Evolutionary conservation across 768 basidiomycete genomes (phyloP).

Genomic region (Holtermannia corniformis): DNA sequence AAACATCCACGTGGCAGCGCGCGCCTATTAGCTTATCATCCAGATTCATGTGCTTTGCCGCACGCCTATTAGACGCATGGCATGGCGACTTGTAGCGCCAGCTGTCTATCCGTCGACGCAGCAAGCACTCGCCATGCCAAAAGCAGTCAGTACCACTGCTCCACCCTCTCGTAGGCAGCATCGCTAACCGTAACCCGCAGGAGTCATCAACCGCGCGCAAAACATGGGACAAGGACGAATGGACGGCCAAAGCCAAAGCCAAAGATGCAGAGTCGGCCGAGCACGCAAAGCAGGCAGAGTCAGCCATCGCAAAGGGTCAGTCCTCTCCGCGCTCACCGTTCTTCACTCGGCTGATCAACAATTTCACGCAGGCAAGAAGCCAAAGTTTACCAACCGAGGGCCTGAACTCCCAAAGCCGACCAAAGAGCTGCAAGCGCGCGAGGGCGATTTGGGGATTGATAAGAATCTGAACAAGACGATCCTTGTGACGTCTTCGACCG

Average conservation of each 20-base stretch:
- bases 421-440: constrained; percentile 82
- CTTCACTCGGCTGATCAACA: background rate
- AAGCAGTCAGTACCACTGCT: no score
- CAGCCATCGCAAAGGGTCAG: constrained; percentile 42
- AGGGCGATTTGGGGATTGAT: constrained; percentile 73
- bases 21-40: no score
- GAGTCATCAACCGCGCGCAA: constrained; percentile 46
- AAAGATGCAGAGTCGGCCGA: constrained; percentile 58
- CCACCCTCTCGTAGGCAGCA: no score
- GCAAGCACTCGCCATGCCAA: no score
- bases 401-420: constrained; percentile 88
- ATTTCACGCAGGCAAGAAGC: constrained; percentile 55
- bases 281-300: constrained; percentile 55
- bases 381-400: constrained; percentile 6
- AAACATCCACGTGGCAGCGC: no score
- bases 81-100: no score
- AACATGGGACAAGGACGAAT: constrained; percentile 85
- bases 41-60: no score
- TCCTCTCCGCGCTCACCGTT: background rate
- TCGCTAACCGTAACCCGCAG: no score
- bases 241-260: constrained; percentile 38
- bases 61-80: no score
- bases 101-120: no score
- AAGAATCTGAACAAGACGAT: constrained; percentile 93
- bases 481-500: constrained; percentile 68